Percentiles rank a stretch among this genome's conserved stretches.
These are phyloP conservation scores for Aristolochia californica DNA, from an alignment of 164 flowering plant species.

Conservation along the genomic window DNA sequence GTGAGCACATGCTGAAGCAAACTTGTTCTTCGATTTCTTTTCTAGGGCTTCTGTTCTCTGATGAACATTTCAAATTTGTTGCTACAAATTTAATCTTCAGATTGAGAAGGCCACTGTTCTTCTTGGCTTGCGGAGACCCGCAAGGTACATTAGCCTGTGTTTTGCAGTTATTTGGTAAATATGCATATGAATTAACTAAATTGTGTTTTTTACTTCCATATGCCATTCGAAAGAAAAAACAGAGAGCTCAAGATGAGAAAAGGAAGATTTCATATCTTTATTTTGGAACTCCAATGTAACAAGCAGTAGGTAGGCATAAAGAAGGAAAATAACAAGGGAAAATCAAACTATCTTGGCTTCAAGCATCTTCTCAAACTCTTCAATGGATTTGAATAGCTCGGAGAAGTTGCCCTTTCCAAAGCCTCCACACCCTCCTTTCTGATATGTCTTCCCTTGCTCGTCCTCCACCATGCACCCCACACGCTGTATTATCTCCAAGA, in stretches of 20 bases:
- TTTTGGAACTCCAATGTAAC: background rate
- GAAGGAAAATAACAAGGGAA: background rate
- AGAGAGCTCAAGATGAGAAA: too few species aligned
- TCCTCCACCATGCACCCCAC: conserved; percentile 74
- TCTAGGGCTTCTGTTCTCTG: too few species aligned
- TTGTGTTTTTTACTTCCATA: conserved; percentile 1
- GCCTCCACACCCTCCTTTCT: conserved; percentile 87
- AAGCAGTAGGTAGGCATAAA: background rate
- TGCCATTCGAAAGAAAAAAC: too few species aligned
- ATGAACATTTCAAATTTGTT: conserved; percentile 48
- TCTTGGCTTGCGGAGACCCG: conserved; percentile 88
- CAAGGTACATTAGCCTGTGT: conserved; percentile 40
- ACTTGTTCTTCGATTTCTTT: conserved; percentile 39
- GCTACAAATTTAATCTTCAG: conserved; percentile 81
- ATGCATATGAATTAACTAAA: background rate
- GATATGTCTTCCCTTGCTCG: conserved; percentile 53
- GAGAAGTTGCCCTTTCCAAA: conserved; percentile 92
- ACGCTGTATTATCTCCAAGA: conserved; percentile 86
- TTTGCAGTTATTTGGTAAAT: background rate
- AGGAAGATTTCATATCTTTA: background rate
- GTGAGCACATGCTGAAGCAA: conserved; percentile 36
- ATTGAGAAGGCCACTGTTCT: conserved; percentile 78
- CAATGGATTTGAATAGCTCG: conserved; percentile 82
- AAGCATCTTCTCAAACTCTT: conserved; percentile 81
- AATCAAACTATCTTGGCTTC: conserved; percentile 26